Evolutionary conservation across 1,139 yeast genomes (phyloP).

Genomic region (Pichia inconspicua): DNA sequence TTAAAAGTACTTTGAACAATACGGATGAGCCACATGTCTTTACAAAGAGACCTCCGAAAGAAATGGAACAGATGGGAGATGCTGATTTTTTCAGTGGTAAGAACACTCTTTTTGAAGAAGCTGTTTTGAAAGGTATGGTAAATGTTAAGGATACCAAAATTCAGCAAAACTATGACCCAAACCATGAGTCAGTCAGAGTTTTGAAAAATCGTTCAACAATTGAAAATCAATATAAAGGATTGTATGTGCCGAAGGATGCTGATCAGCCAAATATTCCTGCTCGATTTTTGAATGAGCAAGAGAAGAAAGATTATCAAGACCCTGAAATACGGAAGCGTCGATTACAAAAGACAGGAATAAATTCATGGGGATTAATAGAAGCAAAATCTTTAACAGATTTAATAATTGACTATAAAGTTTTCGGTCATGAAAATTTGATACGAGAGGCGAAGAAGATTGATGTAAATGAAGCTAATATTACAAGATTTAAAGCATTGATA

Average conservation of each 20-base stretch:
- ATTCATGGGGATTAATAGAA: constrained; percentile 16
- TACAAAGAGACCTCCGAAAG: constrained; percentile 17
- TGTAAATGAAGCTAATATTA: constrained; percentile 14
- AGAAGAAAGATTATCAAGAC: constrained; percentile 8
- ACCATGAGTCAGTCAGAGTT: constrained; percentile 15
- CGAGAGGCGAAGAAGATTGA: constrained; percentile 10
- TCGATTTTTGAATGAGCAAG: constrained; percentile 14
- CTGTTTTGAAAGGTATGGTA: constrained; percentile 14
- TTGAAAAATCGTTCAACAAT: constrained; percentile 14
- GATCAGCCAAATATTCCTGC: constrained; percentile 17
- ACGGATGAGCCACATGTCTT: constrained; percentile 9
- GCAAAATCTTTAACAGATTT: constrained; percentile 17
- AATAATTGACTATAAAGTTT: constrained; percentile 17
- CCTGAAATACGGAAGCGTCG: constrained; percentile 9
- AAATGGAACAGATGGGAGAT: constrained; percentile 13
- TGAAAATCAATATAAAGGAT: constrained; percentile 18
- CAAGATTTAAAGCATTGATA: constrained; percentile 13
- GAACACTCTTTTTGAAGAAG: constrained; percentile 13
- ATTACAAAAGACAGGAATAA: constrained; percentile 6
- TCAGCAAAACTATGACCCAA: constrained; percentile 9
- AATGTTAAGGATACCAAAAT: constrained; percentile 9
- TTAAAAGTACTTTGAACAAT: neutral
- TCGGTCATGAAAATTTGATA: constrained; percentile 6
- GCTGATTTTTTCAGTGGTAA: neutral
- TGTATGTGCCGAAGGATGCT: constrained; percentile 13